A percentile compares a stretch with the other conserved stretches of the same genome.
phyloP scores from a whole-genome alignment of 1,139 yeast genomes.

The Suhomyces bokatorum region DNA sequence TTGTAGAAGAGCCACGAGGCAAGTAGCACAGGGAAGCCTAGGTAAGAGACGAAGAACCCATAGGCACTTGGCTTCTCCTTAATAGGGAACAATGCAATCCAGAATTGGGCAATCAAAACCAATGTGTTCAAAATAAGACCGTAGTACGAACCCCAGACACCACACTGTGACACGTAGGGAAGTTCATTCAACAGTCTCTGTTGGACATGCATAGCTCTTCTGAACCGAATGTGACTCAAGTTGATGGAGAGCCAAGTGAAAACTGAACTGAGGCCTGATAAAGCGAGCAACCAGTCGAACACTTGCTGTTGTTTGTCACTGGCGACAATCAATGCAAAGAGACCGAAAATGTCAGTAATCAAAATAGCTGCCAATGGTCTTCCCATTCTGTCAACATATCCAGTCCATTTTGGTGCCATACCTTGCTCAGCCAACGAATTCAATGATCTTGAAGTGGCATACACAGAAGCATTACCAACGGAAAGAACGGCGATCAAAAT shows the following conservation, averaged over 20 bases:
- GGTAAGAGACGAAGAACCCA: constrained; percentile 60
- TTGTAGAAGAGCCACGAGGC: constrained; percentile 60
- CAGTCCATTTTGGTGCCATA: constrained; percentile 34
- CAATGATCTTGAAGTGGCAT: constrained; percentile 35
- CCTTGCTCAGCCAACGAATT: constrained; percentile 36
- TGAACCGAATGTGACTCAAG: constrained; percentile 74
- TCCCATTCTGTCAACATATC: constrained; percentile 34
- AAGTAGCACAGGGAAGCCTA: constrained; percentile 62
- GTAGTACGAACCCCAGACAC: constrained; percentile 66
- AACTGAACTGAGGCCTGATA: constrained; percentile 80
- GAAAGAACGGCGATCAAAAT: constrained; percentile 50
- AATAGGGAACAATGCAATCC: constrained; percentile 73
- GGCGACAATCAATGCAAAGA: constrained; percentile 74
- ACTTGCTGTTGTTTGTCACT: constrained; percentile 62
- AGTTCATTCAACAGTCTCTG: constrained; percentile 68
- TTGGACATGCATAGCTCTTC: constrained; percentile 67
- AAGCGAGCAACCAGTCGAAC: constrained; percentile 78
- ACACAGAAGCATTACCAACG: constrained; percentile 46
- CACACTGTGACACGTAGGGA: constrained; percentile 68
- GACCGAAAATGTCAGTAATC: constrained; percentile 50
- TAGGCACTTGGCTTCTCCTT: constrained; percentile 57
- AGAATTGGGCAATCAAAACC: constrained; percentile 77
- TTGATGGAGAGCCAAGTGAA: constrained; percentile 85
- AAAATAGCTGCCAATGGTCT: constrained; percentile 35
- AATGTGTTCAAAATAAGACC: constrained; percentile 62